Conservation (phyloP, 2,329 filamentous ascomycete species). For the Cercospora canescens region DNA sequence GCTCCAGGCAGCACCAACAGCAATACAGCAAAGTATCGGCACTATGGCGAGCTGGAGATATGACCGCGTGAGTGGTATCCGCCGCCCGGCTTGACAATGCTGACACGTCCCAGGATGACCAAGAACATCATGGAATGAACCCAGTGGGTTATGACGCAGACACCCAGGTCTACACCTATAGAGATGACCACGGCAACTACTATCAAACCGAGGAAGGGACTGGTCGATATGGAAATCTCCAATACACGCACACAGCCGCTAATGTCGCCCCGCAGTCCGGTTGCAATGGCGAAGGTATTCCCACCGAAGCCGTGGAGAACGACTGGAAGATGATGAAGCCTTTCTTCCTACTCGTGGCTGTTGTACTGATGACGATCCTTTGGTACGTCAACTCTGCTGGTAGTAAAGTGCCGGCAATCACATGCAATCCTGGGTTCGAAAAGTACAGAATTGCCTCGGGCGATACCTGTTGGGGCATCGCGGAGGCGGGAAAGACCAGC, state of each 20-base stretch:
- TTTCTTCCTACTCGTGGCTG: constrained; percentile 15
- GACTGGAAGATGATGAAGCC: constrained; percentile 20
- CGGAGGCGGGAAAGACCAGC: constrained; percentile 9
- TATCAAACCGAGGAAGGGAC: constrained; percentile 16
- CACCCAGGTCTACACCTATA: constrained; percentile 19
- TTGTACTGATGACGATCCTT: constrained; percentile 14
- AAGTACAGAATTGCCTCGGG: constrained; percentile 13
- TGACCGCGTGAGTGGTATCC: constrained; percentile 2
- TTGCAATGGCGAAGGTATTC: constrained; percentile 1
- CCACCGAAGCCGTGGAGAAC: background rate
- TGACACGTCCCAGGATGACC: constrained; percentile 6
- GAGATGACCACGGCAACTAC: constrained; percentile 10
- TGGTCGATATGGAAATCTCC: constrained; percentile 16
- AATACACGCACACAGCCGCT: constrained; percentile 5
- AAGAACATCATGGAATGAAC: constrained; percentile 12
- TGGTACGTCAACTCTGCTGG: constrained; percentile 14
- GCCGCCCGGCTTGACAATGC: no score
- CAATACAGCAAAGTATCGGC: background rate
- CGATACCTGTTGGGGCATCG: constrained; percentile 22
- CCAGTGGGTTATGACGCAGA: constrained; percentile 24
- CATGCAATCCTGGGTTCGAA: constrained; percentile 16
- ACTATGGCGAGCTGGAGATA: constrained; percentile 9
- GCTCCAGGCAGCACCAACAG: background rate
- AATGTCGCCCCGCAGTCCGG: constrained; percentile 7
- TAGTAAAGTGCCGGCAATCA: background rate